Base-by-base conservation (phyloP, 2,329 filamentous ascomycete species). In the Aureobasidium subglaciale region DNA sequence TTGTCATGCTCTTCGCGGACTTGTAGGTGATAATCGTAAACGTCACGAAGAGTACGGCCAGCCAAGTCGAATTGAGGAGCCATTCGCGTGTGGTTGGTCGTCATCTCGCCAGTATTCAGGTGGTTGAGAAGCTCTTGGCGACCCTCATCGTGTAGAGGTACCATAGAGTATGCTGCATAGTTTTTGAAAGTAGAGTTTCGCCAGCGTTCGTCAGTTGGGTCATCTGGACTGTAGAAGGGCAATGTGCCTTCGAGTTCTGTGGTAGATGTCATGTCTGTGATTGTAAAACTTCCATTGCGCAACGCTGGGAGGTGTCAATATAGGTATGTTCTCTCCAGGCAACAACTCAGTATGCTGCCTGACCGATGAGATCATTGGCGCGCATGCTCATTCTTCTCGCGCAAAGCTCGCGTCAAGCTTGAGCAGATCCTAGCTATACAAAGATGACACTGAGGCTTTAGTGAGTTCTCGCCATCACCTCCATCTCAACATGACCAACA, bases 1-100 rank as follows among this genome's bases (percentile, higher is more conserved):
- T 27, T 11, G 3, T 52, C 30, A 25, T 52, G 34, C 4, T 30
- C 48, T 27, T 49, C 20, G 16, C 16, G 20, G 5, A 24, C 25
- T n/a, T 40, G n/a, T 16, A 52, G 38, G 30, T 52, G 48, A 10
- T 52, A 11, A 16, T 52, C 48, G 10, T 52, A 52, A 10, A 40
- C 18, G 24, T 52, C 48, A 22, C 48, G 24, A 13, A 52, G 35
- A 13, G 48, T 40, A 13, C 22, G 30, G 22, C 45, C 45, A 37
- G 30, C 24, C 13, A 49, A 49, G 22, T 49, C 45, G 25, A 32
- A 32, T n/a, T 35, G 32, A 8, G 45, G n/a, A n/a, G n/a, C n/a
- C n/a, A n/a, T n/a, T 7, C 9, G 45, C 45, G 34, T 37, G 7
- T 27, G 7, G 15, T 22, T 18, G 13, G 30, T 37, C 27, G 45